Base-by-base conservation (phyloP, 2,329 filamentous ascomycete species). In the Microsporum canis region DNA sequence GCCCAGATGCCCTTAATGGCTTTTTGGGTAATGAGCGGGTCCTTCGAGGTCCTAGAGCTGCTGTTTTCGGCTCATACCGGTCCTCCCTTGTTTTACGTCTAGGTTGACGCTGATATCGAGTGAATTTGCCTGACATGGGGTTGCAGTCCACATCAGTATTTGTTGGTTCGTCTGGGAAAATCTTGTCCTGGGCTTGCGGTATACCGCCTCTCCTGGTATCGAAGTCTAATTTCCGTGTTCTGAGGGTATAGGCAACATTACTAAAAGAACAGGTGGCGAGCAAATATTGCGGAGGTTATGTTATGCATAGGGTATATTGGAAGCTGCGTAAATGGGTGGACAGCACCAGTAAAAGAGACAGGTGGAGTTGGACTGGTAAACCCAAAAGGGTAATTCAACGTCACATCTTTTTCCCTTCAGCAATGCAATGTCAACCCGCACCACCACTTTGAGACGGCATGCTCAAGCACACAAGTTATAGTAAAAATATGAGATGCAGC, bases 31-130 rank as follows among this genome's bases (percentile, higher is more conserved):
- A 36, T 12, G 33, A 36, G 3, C 6, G n/a, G 66, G 72, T 61
- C 43, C 62, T 60, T 41, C 58, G 60, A 29, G 29, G 27, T 61
- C 14, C 33, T 17, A 58, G 63, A 23, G 10, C 41, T 36, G 29
- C 57, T 5, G 60, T 60, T 51, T 76, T 76, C 8, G 75, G 75
- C 33, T 83, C 78, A 67, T 87, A 86, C 38, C 77, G 80, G 66
- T 83, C 79, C 29, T 76, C 72, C 58, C 77, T 79, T 14, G 82
- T 85, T 70, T 81, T 87, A 64, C 79, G 74, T 36, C 85, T 78
- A 17, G 78, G 71, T 53, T 75, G 75, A 66, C 77, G 83, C 60
- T 82, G 77, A 61, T 79, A 84, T 12, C 23, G 55, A 27, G 51
- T 4, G 51, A 6, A 6, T n/a, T 55, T 36, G 31, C 51, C 12